Percentiles rank a stretch among this genome's conserved stretches.
These are phyloP conservation scores for Candida palmyrensis DNA, from an alignment of 805 yeast genomes.

Conservation along the genomic window DNA sequence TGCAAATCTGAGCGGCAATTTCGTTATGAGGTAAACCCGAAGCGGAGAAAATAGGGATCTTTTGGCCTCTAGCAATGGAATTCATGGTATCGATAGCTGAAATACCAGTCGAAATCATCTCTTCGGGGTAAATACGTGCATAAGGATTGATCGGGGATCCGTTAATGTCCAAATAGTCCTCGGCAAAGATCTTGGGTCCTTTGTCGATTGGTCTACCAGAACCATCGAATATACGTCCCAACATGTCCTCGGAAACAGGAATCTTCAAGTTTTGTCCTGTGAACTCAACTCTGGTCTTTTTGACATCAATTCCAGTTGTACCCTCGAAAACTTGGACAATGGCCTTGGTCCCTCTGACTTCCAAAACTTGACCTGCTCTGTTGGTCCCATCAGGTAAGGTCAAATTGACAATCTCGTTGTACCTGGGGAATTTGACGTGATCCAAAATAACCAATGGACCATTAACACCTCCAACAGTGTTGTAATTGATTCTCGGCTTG, in stretches of 20 bases:
- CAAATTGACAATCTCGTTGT: conserved; percentile 92
- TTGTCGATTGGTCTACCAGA: conserved; percentile 98
- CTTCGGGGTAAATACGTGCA: conserved; percentile 98
- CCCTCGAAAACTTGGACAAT: conserved; percentile 99
- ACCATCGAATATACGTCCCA: conserved; percentile 98
- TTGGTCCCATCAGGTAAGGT: conserved; percentile 93
- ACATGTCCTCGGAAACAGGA: conserved; percentile 93
- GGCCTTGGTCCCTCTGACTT: conserved; percentile 95
- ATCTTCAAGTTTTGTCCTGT: conserved; percentile 92
- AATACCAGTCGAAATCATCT: conserved; percentile 98
- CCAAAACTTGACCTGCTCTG: conserved; percentile 97
- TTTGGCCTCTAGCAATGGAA: conserved; percentile 99
- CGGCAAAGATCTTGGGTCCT: conserved; percentile 98
- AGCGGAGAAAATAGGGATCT: conserved; percentile 98
- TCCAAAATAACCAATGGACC: conserved; percentile 87
- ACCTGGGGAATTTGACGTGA: conserved; percentile 54
- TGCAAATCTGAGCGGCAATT: conserved; percentile 99
- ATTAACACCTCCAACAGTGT: conserved; percentile 97
- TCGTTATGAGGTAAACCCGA: conserved; percentile 99
- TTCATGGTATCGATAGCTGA: conserved; percentile 99
- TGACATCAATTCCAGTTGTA: conserved; percentile 97
- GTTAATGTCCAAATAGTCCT: conserved; percentile 95
- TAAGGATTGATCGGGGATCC: conserved; percentile 98
- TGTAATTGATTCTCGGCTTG: conserved; percentile 87
- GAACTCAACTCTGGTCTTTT: conserved; percentile 95